Base-by-base conservation (phyloP, 768 basidiomycete species). In the Tremella yokohamensis region DNA sequence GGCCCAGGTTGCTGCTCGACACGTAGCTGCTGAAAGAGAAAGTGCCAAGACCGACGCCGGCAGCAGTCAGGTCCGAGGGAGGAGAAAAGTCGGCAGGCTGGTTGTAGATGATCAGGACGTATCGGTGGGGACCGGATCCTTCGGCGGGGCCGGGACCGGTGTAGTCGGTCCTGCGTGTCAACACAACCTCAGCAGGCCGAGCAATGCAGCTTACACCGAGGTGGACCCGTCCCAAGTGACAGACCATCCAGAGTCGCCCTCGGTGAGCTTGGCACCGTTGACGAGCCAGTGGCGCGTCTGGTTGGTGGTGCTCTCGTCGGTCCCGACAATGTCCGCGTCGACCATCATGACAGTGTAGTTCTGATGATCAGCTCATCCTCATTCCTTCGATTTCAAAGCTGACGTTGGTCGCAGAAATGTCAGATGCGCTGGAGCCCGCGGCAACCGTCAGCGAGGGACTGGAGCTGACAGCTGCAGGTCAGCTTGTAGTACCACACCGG, bases 221-320 rank as follows among this genome's bases (percentile, higher is more conserved):
- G 64, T 72, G 29, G 68, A 64, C 9, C 62, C 68, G 20, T 62
- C 63, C 56, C 64, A 73, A 68, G 71, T 69, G 50, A 74, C 40
- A 18, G 64, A 29, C 63, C 65, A 75, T 12, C 54, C 66, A 19
- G 51, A 53, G 25, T 54, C 29, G 40, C 68, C 56, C 16, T 40
- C 19, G 22, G 29, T 44, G 50, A 76, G 53, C 34, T 57, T 54
- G 45, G 83, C 87, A 20, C 81, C 79, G 73, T 89, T 88, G 60
- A 85, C 83, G 49, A 90, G 83, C 88, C 88, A 90, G 78, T 90
- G 89, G 54, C 87, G 82, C 50, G 84, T 88, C 63, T 74, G 65
- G 8, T 58, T 45, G 25, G 57, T 61, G 49, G 78, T 76, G 38
- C 80, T 74, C 54, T 83, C 77, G 62, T 85, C 80, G 49, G 82